Evolutionary conservation across 2,329 filamentous ascomycete genomes (phyloP).

Genomic region (Nothomitra cinnamomea): DNA sequence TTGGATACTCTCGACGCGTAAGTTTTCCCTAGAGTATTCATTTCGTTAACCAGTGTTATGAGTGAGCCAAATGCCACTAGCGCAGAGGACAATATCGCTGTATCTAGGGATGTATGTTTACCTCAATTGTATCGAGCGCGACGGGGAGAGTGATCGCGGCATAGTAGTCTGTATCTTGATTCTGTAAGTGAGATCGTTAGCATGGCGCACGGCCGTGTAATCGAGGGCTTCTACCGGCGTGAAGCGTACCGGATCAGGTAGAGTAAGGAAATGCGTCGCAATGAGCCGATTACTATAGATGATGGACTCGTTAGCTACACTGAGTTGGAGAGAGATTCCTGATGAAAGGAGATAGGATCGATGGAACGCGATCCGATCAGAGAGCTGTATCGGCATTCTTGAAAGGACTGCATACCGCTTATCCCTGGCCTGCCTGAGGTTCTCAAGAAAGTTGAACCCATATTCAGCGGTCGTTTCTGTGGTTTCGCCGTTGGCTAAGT

Average conservation of each 20-base stretch:
- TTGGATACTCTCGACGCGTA: constrained; percentile 47
- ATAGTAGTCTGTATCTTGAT: constrained; percentile 59
- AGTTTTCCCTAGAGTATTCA: constrained; percentile 39
- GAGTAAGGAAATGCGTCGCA: constrained; percentile 55
- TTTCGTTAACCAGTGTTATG: not conserved
- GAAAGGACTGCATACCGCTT: constrained; percentile 48
- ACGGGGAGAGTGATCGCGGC: constrained; percentile 60
- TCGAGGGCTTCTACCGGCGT: not conserved
- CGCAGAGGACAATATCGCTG: not conserved
- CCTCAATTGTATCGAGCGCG: constrained; percentile 59
- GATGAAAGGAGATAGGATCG: not conserved
- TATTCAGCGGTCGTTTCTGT: constrained; percentile 51
- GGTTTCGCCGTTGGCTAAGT: constrained; percentile 30
- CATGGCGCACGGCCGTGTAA: not conserved
- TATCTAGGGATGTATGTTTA: constrained; percentile 15
- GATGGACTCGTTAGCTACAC: not conserved
- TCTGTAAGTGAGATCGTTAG: constrained; percentile 19
- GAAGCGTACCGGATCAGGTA: constrained; percentile 37
- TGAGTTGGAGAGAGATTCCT: not conserved
- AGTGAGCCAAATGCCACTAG: not conserved
- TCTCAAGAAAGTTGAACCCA: constrained; percentile 57
- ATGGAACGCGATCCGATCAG: not conserved
- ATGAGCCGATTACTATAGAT: constrained; percentile 49
- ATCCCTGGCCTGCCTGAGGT: constrained; percentile 59
- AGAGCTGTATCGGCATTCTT: not conserved